phyloP scores from a whole-genome alignment of 2,329 filamentous ascomycete species.

The Hypoxylon sp. region DNA sequence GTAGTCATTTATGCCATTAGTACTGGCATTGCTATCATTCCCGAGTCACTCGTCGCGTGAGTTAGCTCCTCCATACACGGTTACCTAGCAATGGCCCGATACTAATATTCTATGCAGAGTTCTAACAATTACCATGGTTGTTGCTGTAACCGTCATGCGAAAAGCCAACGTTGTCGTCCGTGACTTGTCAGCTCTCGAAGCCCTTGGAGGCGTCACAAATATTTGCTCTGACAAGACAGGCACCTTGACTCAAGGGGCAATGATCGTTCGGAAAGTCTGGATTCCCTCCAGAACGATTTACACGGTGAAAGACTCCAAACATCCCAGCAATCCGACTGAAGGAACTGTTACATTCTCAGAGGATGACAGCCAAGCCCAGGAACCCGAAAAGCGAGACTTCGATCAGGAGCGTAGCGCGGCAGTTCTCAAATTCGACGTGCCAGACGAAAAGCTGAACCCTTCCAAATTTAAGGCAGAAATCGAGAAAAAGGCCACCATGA shows the following conservation, averaged over 20 bases:
- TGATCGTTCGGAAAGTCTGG: constrained; percentile 78
- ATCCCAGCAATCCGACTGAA: constrained; percentile 72
- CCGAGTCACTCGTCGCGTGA: constrained; percentile 74
- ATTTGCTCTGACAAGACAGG: constrained; percentile 83
- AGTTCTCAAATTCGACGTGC: constrained; percentile 74
- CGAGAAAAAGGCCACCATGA: constrained; percentile 60
- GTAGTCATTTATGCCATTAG: constrained; percentile 72
- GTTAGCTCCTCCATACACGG: constrained; percentile 39
- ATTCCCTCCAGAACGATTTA: constrained; percentile 71
- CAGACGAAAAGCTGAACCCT: constrained; percentile 67
- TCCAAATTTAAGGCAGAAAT: constrained; percentile 55
- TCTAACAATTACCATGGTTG: constrained; percentile 78
- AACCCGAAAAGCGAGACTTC: constrained; percentile 66
- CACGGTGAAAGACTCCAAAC: constrained; percentile 72
- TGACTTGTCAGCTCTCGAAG: constrained; percentile 77
- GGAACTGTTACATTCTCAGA: constrained; percentile 67
- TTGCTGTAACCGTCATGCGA: constrained; percentile 75
- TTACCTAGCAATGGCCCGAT: constrained; percentile 31
- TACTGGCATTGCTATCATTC: constrained; percentile 73
- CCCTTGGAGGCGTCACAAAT: constrained; percentile 78
- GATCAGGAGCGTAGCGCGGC: constrained; percentile 72
- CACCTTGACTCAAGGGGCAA: constrained; percentile 77
- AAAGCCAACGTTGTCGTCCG: constrained; percentile 75
- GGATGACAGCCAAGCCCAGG: constrained; percentile 54
- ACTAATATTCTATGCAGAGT: constrained; percentile 58